phyloP scores from a whole-genome alignment of 345 rosid species.

The Hypericum perforatum region DNA sequence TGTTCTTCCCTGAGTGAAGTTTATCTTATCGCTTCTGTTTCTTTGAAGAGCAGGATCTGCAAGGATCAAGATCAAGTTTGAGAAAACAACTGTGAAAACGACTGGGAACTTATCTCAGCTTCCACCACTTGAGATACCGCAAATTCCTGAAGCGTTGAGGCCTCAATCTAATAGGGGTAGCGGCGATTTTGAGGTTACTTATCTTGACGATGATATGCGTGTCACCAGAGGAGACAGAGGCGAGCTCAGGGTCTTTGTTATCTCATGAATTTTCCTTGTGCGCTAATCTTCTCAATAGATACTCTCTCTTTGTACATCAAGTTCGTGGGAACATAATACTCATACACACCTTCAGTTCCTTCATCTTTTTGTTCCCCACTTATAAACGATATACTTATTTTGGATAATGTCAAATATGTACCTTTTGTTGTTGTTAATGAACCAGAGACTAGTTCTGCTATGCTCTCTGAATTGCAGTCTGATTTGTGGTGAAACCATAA shows the following conservation, averaged over 20 bases:
- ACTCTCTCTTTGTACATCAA: no score
- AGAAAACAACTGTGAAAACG: conserved; percentile 76
- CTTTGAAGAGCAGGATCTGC: conserved; percentile 42
- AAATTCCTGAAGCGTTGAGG: conserved; percentile 57
- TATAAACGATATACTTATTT: no score
- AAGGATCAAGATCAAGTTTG: conserved; percentile 60
- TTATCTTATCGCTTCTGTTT: conserved; percentile 4
- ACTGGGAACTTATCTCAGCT: conserved; percentile 58
- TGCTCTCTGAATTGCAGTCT: no score
- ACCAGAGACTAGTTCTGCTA: no score
- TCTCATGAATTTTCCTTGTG: conserved; percentile 22
- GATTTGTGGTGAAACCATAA: no score
- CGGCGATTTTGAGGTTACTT: conserved; percentile 82
- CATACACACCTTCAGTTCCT: no score
- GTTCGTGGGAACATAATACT: no score
- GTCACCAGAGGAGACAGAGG: conserved; percentile 83
- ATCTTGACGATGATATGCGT: conserved; percentile 51
- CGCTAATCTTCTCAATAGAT: background rate
- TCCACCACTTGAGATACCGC: conserved; percentile 71
- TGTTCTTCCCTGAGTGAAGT: background rate
- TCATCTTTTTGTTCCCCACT: no score
- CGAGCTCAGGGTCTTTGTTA: conserved; percentile 73
- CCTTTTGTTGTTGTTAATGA: no score
- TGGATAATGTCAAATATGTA: no score
- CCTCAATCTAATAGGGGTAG: conserved; percentile 53